Evolutionary conservation across 1,139 yeast genomes (phyloP).

Genomic region (Protomyces macrosporus): DNA sequence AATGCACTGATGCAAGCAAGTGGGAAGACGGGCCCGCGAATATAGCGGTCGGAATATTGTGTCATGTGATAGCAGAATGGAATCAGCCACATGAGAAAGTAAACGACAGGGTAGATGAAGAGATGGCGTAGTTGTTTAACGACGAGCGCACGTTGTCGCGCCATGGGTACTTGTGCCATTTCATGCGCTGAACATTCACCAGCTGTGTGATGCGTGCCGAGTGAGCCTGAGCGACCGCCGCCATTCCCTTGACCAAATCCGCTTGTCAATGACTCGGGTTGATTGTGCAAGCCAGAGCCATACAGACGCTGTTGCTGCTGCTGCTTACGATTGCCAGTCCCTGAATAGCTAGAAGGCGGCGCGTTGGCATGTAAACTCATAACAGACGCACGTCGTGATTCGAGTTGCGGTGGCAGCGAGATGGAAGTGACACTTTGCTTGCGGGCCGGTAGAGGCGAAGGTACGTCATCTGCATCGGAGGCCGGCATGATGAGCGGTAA

Average conservation of each 20-base stretch:
- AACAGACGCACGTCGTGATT: constrained; percentile 1
- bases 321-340: not conserved
- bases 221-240: not conserved
- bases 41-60: constrained; percentile 9
- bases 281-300: not conserved
- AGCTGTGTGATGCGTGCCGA: not conserved
- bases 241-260: not conserved
- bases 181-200: not conserved
- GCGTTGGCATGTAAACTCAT: not conserved
- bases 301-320: no score
- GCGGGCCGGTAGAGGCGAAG: not conserved
- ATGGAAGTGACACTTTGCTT: not conserved
- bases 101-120: constrained; percentile 25
- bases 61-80: constrained; percentile 21
- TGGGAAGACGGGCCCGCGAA: constrained; percentile 7
- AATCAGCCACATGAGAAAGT: constrained; percentile 22
- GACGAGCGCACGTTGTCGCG: constrained; percentile 4
- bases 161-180: constrained; percentile 2
- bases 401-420: not conserved
- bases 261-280: not conserved
- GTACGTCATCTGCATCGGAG: not conserved
- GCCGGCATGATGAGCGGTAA: not conserved
- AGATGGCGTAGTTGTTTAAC: constrained; percentile 15
- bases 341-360: not conserved
- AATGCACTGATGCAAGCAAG: constrained; percentile 8